Base-by-base conservation (phyloP, 2,329 filamentous ascomycete genomes). In the Neonectria sp. region DNA sequence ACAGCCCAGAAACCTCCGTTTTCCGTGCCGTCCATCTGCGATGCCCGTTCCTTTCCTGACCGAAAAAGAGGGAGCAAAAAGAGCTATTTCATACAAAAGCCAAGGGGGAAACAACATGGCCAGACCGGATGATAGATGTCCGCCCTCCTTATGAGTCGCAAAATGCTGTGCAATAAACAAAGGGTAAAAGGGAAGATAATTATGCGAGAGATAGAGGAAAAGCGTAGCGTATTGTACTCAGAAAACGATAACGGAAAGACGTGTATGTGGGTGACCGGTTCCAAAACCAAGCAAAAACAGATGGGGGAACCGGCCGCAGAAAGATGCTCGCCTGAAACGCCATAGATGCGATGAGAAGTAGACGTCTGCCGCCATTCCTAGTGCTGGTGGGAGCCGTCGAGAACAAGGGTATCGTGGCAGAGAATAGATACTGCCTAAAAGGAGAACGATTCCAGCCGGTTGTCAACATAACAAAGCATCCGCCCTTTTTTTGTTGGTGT, bases 391-490 rank as follows among this genome's bases (percentile, higher is more conserved):
- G 40, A 61, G 53, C 63, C 48, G 52, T 37, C 46, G 58, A 51
- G 45, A 69, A 61, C 63, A 67, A 55, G 68, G 73, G 70, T 75
- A 75, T 75, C 70, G 55, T 73, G 61, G 65, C 68, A 74, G 70
- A 59, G 58, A 55, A 65, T 67, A 65, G 63, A 67, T 62, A 55
- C 63, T 73, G 63, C 52, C 55, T 56, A 11, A 55, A 65, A 61
- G 40, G 49, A 58, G 46, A 60, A 24, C 45, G 46, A 45, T 56
- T 56, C 35, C 51, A 63, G 37, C 40, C 60, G n/a, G 51, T 40
- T 57, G 40, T 55, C 55, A 55, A 61, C 51, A 61, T 52, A 24
- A 40, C 27, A n/a, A 40, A 57, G 48, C 40, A 51, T 51, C 9
- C 40, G 24, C 52, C 62, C 61, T 45, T 55, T 60, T 60, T 24